Evolutionary conservation across 2,329 filamentous ascomycete species (phyloP), one percentile per base, ranked within the genome.

Genomic region (Scytalidium lignicola): DNA sequence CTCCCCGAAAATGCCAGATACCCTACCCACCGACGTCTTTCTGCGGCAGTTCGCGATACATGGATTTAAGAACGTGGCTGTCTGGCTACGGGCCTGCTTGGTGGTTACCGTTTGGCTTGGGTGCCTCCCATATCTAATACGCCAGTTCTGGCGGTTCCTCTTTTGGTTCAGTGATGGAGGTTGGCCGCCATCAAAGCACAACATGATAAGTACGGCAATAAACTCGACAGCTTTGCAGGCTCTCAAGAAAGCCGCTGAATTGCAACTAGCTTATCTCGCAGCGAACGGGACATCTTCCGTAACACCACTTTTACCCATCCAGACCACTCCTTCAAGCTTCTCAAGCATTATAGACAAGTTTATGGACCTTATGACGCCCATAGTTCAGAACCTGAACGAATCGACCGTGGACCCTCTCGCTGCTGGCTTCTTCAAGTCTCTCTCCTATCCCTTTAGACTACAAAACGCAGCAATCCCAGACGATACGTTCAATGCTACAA

Each of bases 91-190:
- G 29, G 88, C 85, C 40, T 67, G 84, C 22, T 70, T 97, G 46
- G 93, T 97, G 26, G 78, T 80, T 10, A 84, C 85, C 48, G 89
- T 99, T 19, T 99, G 95, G 93, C 75, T 96, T 19, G 82, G 86
- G 44, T 85, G 88, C 73, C 76, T 99, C 43, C 93, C 93, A 1
- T 96, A 89, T 71, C 82, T 88, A 43, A 95, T 97, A 79, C 82
- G 95, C 60, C 85, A 88, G 32, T 83, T 95, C 43, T 99, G 93
- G 95, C 83, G 92, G 37, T 86, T 90, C 52, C 77, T 97, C 57
- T 97, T 99, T 70, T 99, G 91, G 90, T 61, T 66, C 41, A 66
- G 62, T 44, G 64, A 66, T 52, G 64, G 64, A 46, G 61, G 60
- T 23, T 65, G 62, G 61, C 32, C 32, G 15, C 57, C 62, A 21